Evolutionary conservation across 768 basidiomycete genomes (phyloP).

Genomic region (Xerocomus brunneocitrinus): DNA sequence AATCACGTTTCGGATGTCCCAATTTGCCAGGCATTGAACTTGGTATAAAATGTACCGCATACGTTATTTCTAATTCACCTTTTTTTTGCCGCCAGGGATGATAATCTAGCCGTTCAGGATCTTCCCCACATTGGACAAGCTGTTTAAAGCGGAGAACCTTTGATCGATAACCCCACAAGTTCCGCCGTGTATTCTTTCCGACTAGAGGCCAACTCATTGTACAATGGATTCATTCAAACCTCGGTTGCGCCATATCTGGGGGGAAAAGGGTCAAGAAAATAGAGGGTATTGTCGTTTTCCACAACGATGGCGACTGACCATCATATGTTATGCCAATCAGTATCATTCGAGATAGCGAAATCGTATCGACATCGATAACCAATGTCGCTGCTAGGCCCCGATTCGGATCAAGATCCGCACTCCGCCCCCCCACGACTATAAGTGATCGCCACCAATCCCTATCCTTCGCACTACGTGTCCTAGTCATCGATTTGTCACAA

Average conservation of each 20-base stretch:
- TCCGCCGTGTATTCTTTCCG: neutral
- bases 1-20: constrained; percentile 7
- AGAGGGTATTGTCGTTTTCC: constrained; percentile 7
- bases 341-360: constrained; percentile 14
- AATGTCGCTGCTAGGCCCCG: constrained; percentile 23
- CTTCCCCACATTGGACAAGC: constrained; percentile 12
- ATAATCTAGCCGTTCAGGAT: constrained; percentile 10
- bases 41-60: neutral
- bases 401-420: constrained; percentile 77
- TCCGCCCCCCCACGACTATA: constrained; percentile 48
- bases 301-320: constrained; percentile 9
- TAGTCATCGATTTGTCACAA: constrained; percentile 30
- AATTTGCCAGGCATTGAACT: neutral
- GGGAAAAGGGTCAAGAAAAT: neutral
- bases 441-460: constrained; percentile 30
- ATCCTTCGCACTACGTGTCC: constrained; percentile 22
- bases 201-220: neutral
- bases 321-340: constrained; percentile 7
- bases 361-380: constrained; percentile 30
- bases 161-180: constrained; percentile 18
- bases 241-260: neutral
- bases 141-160: constrained; percentile 20
- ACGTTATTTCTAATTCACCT: constrained; percentile 1
- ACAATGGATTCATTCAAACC: neutral
- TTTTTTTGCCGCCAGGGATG: constrained; percentile 2